phyloP scores from a whole-genome alignment of 2,329 filamentous ascomycete species.

The Penicillium sp. region DNA sequence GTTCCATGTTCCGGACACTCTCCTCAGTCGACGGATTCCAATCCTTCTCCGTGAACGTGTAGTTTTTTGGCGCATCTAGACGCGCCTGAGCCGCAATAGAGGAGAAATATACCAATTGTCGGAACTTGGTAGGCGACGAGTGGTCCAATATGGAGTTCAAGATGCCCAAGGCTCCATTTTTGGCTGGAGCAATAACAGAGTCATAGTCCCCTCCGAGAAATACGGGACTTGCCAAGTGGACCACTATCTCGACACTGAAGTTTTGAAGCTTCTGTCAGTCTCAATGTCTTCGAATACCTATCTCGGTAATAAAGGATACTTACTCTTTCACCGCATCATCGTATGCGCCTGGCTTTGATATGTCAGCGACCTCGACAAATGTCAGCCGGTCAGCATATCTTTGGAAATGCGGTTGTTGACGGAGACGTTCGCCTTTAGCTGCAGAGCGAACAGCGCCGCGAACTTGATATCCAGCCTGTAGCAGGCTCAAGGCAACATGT shows the following conservation, averaged over 20 bases:
- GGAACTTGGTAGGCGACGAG: constrained; percentile 16
- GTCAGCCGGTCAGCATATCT: constrained; percentile 20
- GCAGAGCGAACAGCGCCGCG: constrained; percentile 35
- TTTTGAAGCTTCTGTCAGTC: not conserved
- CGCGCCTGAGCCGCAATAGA: constrained; percentile 20
- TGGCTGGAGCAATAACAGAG: constrained; percentile 20
- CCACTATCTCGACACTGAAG: not conserved
- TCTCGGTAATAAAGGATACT: not conserved
- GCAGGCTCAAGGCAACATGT: constrained; percentile 34
- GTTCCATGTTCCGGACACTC: not conserved
- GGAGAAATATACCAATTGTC: constrained; percentile 20
- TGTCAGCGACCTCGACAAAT: constrained; percentile 32
- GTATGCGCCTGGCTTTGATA: constrained; percentile 32
- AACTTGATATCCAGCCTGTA: constrained; percentile 36
- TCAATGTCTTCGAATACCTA: not conserved
- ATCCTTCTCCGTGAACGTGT: constrained; percentile 6
- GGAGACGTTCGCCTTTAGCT: constrained; percentile 17
- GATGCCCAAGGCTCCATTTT: constrained; percentile 20
- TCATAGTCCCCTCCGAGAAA: constrained; percentile 2
- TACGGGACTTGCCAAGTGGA: not conserved
- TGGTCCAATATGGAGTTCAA: constrained; percentile 16
- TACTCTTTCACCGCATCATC: constrained; percentile 27
- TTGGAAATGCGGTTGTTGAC: constrained; percentile 19
- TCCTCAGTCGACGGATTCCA: constrained; percentile 1
- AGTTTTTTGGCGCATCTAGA: not conserved